Evolutionary conservation across 2,329 filamentous ascomycete genomes (phyloP), one percentile per base, ranked within the genome.

Genomic region (Hymenoscyphus linearis): DNA sequence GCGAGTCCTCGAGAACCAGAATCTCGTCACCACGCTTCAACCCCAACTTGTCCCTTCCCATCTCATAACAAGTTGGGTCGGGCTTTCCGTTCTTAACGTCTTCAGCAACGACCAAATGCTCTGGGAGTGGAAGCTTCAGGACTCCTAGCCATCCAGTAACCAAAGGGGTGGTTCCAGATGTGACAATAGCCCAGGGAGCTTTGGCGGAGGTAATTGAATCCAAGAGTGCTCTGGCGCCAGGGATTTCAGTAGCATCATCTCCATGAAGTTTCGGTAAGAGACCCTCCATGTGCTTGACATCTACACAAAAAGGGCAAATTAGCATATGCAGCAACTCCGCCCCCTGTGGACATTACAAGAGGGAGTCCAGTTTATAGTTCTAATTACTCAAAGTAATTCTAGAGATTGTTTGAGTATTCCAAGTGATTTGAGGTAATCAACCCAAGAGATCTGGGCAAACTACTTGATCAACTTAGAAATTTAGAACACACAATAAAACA

Each of bases 231-330:
- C 92, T 85, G 6, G 90, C 88, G 13, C 93, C 95, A 1, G 91
- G 91, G 66, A 98, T 91, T 74, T 96, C 93, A 62, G 87, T 80
- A 44, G 91, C 93, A 74, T 93, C 88, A 47, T 81, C 75, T 59
- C 91, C 91, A 76, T 90, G 91, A 58, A 88, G 80, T 71, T 85
- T 82, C 2, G 93, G 93, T 40, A 98, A 85, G 25, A 83, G 79
- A 26, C 84, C 87, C 77, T 98, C 95, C 74, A 93, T 85, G 60
- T 87, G 78, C 73, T 83, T 85, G 68, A 96, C 86, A 72, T 96
- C 92, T 96, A 70, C 25, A 60, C 47, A 58, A 57, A 47, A 7
- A 36, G 52, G 9, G 25, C 16, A n/a, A n/a, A 44, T 58, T 60
- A 55, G 40, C 56, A 57, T 53, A 52, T 50, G 58, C 57, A 52